phyloP scores from a whole-genome alignment of 1,139 yeast genomes.

The Yamadazyma taylorii region DNA sequence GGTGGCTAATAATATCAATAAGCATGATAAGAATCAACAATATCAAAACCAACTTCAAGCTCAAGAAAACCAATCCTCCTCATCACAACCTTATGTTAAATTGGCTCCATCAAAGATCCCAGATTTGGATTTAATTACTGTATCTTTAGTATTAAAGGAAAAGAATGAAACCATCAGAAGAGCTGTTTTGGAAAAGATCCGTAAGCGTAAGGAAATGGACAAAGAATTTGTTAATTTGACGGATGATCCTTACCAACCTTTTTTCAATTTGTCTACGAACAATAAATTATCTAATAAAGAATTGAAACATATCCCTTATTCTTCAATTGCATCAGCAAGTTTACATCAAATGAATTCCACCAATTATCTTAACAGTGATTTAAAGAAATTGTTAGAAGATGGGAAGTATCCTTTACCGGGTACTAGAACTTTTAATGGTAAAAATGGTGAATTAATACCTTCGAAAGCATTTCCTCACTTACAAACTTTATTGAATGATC shows the following conservation, averaged over 20 bases:
- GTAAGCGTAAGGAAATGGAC: constrained; percentile 71
- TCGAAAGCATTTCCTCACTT: constrained; percentile 45
- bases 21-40: constrained; percentile 4
- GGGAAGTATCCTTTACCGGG: constrained; percentile 46
- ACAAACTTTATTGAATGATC: constrained; percentile 36
- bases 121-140: constrained; percentile 84
- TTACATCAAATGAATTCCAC: constrained; percentile 69
- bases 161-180: constrained; percentile 77
- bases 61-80: constrained; percentile 20
- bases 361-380: constrained; percentile 46
- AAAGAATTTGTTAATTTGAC: constrained; percentile 78
- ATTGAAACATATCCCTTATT: constrained; percentile 69
- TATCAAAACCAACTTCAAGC: constrained; percentile 10
- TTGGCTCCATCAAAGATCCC: constrained; percentile 90
- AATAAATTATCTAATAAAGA: constrained; percentile 49
- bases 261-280: constrained; percentile 63
- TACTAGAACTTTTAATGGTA: constrained; percentile 45
- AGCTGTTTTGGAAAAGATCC: constrained; percentile 80
- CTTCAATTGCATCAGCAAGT: constrained; percentile 73
- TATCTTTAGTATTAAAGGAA: constrained; percentile 70
- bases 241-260: constrained; percentile 90
- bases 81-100: constrained; percentile 79
- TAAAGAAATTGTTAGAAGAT: constrained; percentile 42
- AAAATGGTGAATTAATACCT: constrained; percentile 46
- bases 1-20: constrained; percentile 3